Evolutionary conservation across 164 flowering plant genomes (phyloP).

Genomic region (Dillenia suffruticosa): DNA sequence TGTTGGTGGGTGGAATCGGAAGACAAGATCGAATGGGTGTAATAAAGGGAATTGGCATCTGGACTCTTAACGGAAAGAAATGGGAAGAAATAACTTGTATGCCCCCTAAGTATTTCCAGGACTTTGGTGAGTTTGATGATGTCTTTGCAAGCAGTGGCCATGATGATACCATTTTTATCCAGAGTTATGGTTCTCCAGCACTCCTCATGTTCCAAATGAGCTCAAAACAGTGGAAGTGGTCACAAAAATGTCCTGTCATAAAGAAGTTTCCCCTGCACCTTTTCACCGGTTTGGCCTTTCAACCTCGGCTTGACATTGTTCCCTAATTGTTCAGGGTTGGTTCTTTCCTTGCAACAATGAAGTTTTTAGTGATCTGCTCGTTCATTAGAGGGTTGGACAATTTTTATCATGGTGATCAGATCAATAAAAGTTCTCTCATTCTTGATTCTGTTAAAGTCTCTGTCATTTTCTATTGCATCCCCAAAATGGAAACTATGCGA

Average conservation of each 20-base stretch:
- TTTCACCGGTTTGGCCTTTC: constrained; percentile 89
- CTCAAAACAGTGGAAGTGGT: constrained; percentile 78
- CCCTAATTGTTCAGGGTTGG: constrained; percentile 27
- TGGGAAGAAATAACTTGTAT: constrained; percentile 80
- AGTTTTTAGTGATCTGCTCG: no score
- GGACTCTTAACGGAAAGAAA: constrained; percentile 60
- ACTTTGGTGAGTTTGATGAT: constrained; percentile 95
- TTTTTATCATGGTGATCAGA: no score
- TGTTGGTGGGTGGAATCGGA: constrained; percentile 96
- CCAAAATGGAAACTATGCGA: no score
- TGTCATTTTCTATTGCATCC: no score
- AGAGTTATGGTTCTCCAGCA: constrained; percentile 81
- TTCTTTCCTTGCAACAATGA: no score
- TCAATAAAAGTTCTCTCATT: no score
- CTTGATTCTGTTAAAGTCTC: no score
- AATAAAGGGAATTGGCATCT: constrained; percentile 88
- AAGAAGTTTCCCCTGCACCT: constrained; percentile 89
- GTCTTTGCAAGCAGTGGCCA: constrained; percentile 83
- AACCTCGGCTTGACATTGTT: constrained; percentile 71
- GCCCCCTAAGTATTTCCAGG: constrained; percentile 89
- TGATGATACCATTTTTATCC: constrained; percentile 73
- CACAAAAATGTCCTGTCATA: constrained; percentile 79
- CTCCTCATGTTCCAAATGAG: constrained; percentile 67
- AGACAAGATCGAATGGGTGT: constrained; percentile 71
- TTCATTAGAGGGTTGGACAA: no score